phyloP scores from a whole-genome alignment of 1,139 yeast genomes.

The Pneumocystis carinii region DNA sequence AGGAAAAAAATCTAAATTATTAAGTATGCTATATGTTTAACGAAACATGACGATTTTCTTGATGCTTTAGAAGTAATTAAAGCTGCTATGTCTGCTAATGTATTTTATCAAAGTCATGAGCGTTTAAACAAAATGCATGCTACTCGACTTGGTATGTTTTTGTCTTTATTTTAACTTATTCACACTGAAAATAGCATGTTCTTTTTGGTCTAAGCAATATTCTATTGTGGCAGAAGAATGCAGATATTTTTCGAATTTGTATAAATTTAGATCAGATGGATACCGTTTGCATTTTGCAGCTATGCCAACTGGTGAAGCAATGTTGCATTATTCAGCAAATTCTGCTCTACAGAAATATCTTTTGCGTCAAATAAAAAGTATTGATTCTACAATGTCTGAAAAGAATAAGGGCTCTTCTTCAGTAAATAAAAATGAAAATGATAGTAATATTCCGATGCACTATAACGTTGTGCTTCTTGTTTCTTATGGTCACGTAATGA shows the following conservation, averaged over 20 bases:
- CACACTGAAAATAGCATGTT: conserved; percentile 36
- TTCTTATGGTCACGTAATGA: conserved; percentile 64
- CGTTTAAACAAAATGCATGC: conserved; percentile 45
- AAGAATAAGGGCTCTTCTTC: conserved; percentile 69
- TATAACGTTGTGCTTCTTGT: conserved; percentile 61
- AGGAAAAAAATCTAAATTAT: neutral
- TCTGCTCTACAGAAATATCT: conserved; percentile 81
- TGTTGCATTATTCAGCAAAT: conserved; percentile 49
- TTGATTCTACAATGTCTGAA: conserved; percentile 48
- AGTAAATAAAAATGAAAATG: conserved; percentile 24
- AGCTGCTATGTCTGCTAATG: conserved; percentile 61
- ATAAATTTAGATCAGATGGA: conserved; percentile 61
- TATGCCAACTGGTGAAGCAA: conserved; percentile 46
- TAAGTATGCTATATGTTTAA: conserved; percentile 45
- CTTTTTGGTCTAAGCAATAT: conserved; percentile 41
- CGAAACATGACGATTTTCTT: conserved; percentile 46
- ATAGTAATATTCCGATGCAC: conserved; percentile 27
- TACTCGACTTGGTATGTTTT: conserved; percentile 28
- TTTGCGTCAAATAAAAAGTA: conserved; percentile 75
- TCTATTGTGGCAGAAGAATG: conserved; percentile 39
- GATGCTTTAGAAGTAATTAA: conserved; percentile 60
- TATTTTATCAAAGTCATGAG: conserved; percentile 48
- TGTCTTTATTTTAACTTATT: neutral
- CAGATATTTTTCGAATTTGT: conserved; percentile 47
- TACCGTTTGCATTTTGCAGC: conserved; percentile 54